Percentiles rank a stretch among this genome's conserved stretches.
Evolutionary conservation across 768 basidiomycete species (phyloP).

Genomic region (Podaxis sp.): DNA sequence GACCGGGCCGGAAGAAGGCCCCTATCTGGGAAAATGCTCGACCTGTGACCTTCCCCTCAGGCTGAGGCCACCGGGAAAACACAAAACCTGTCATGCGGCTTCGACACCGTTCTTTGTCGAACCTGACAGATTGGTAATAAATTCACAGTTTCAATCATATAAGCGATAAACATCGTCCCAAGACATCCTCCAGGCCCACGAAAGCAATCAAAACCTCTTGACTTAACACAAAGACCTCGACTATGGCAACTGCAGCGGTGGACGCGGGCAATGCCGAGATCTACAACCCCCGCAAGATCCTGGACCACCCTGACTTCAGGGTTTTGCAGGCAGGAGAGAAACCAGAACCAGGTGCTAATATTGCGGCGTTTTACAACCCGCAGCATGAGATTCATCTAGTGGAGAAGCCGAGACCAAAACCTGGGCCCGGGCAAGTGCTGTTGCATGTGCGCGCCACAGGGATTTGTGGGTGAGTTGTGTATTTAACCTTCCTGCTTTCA

Average conservation of each 20-base stretch:
- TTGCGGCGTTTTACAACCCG: conserved; percentile 67
- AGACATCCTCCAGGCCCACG: background rate
- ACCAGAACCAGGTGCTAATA: conserved; percentile 48
- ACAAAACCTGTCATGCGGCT: background rate
- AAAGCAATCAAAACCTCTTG: conserved; percentile 4
- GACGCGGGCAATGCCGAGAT: conserved; percentile 41
- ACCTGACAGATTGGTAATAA: conserved; percentile 7
- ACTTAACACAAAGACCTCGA: conserved; percentile 8
- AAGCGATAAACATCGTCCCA: background rate
- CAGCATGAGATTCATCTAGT: conserved; percentile 65
- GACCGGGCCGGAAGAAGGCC: background rate
- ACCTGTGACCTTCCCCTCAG: conserved; percentile 4
- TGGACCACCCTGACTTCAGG: conserved; percentile 55
- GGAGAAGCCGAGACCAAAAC: conserved; percentile 59
- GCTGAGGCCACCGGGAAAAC: background rate
- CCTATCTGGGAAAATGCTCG: background rate
- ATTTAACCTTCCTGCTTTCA: conserved; percentile 19
- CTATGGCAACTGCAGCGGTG: conserved; percentile 29
- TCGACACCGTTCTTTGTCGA: background rate
- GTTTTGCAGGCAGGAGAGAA: conserved; percentile 51
- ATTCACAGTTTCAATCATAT: conserved; percentile 6
- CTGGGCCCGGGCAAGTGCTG: conserved; percentile 65
- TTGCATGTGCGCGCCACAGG: conserved; percentile 68
- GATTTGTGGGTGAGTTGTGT: conserved; percentile 64
- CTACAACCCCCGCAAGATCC: conserved; percentile 56